Evolutionary conservation across 2,329 filamentous ascomycete species (phyloP).

Genomic region (Ilyonectria sp.): DNA sequence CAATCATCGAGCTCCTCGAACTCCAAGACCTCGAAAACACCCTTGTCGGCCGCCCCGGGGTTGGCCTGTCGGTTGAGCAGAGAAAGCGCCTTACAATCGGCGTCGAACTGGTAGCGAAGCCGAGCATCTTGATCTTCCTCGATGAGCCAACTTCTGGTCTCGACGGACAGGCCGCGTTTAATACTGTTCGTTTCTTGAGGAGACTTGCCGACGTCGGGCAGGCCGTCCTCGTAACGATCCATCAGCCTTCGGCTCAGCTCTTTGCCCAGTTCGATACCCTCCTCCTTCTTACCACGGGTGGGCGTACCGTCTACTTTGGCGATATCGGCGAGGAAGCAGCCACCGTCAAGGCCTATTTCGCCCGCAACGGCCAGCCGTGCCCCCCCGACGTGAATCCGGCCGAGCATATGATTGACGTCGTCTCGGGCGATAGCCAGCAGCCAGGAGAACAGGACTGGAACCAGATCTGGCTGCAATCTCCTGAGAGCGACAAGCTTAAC

Average conservation of each 20-base stretch:
- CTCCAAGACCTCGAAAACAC: constrained; percentile 53
- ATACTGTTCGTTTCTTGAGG: constrained; percentile 53
- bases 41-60: background rate
- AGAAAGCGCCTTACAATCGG: constrained; percentile 67
- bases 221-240: constrained; percentile 76
- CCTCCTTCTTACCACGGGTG: constrained; percentile 71
- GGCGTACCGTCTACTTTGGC: constrained; percentile 72
- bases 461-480: constrained; percentile 78
- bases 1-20: constrained; percentile 75
- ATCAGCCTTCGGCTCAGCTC: constrained; percentile 74
- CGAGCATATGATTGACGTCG: constrained; percentile 81
- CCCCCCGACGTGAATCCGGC: constrained; percentile 78
- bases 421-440: constrained; percentile 60
- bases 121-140: constrained; percentile 67
- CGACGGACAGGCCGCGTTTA: constrained; percentile 74
- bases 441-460: constrained; percentile 73
- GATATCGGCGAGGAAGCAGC: constrained; percentile 41
- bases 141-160: constrained; percentile 73
- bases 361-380: constrained; percentile 74
- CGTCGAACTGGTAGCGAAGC: constrained; percentile 70
- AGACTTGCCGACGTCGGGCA: constrained; percentile 75
- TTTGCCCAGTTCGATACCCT: constrained; percentile 76
- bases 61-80: constrained; percentile 45
- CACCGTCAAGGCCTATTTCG: constrained; percentile 75
- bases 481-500: constrained; percentile 69